Conservation (phyloP, 345 rosid genomes). For the Aethionema arabicum region DNA sequence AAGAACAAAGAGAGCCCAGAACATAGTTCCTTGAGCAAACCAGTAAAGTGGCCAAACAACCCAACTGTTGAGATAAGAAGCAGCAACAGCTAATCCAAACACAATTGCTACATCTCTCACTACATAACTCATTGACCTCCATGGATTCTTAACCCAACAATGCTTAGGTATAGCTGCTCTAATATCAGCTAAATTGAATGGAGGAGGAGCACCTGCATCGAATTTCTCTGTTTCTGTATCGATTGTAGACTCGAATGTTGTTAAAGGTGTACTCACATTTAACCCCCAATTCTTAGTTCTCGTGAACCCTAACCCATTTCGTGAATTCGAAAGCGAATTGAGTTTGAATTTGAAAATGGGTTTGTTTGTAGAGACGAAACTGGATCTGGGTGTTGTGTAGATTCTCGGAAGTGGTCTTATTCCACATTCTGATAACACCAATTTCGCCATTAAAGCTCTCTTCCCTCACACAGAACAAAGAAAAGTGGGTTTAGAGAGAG, state of each 20-base stretch:
- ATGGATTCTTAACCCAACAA: conserved; percentile 87
- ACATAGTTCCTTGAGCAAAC: conserved; percentile 93
- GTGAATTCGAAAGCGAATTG: conserved; percentile 37
- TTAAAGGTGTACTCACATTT: conserved; percentile 57
- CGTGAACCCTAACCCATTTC: conserved; percentile 14
- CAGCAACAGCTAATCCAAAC: conserved; percentile 74
- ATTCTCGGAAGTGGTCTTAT: conserved; percentile 61
- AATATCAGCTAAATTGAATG: conserved; percentile 68
- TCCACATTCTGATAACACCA: conserved; percentile 73
- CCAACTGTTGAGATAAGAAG: conserved; percentile 67
- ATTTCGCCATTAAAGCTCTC: conserved; percentile 65
- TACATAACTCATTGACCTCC: conserved; percentile 80
- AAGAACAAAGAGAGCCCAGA: conserved; percentile 96
- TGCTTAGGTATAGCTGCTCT: conserved; percentile 85
- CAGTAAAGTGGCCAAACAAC: conserved; percentile 90
- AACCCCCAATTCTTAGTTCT: conserved; percentile 45
- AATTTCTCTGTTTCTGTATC: conserved; percentile 38
- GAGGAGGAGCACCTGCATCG: conserved; percentile 59
- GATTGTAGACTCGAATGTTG: conserved; percentile 22
- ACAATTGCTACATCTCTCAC: conserved; percentile 70
- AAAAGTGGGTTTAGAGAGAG: conserved; percentile 2
- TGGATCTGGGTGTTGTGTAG: conserved; percentile 49
- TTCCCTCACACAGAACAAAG: conserved; percentile 24
- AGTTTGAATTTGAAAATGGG: conserved; percentile 32
- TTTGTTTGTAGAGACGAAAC: conserved; percentile 30